phyloP scores from a whole-genome alignment of 1,284 basidiomycete species.

The Testicularia cyperi region DNA sequence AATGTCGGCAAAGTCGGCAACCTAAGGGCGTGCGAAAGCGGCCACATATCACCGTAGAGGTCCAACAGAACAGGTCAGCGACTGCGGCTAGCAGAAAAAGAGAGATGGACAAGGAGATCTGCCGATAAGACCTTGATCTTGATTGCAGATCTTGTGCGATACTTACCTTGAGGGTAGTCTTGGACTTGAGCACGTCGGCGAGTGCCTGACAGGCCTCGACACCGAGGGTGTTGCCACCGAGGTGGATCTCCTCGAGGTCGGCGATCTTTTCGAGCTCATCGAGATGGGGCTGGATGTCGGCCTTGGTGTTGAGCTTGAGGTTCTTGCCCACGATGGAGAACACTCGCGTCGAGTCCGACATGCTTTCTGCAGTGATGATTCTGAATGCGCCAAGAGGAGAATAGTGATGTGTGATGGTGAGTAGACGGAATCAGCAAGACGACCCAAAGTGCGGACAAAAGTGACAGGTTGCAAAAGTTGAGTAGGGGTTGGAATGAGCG shows the following conservation, averaged over 20 bases:
- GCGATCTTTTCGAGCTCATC: constrained; percentile 67
- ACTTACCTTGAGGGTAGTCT: constrained; percentile 72
- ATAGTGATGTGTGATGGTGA: no score
- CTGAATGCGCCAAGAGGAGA: no score
- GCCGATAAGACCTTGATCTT: no score
- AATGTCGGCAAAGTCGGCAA: constrained; percentile 95
- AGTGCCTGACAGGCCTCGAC: constrained; percentile 85
- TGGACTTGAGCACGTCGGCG: constrained; percentile 75
- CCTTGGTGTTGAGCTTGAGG: constrained; percentile 78
- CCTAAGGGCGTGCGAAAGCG: no score
- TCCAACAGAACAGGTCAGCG: neutral
- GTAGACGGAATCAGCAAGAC: no score
- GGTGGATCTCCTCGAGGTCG: constrained; percentile 76
- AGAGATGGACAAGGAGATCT: no score
- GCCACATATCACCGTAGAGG: no score
- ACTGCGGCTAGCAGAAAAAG: no score
- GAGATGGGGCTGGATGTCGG: constrained; percentile 75
- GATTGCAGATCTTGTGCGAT: neutral
- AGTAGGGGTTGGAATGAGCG: no score
- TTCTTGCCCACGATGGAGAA: constrained; percentile 58
- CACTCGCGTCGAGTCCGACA: constrained; percentile 27
- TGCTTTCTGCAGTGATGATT: constrained; percentile 5
- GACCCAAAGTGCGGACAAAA: no score
- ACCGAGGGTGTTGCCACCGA: constrained; percentile 95
- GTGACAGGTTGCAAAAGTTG: no score